Percentiles rank a stretch among this genome's conserved stretches.
phyloP scores from a whole-genome alignment of 495 filamentous ascomycete genomes.

The Penicilliopsis zonata region DNA sequence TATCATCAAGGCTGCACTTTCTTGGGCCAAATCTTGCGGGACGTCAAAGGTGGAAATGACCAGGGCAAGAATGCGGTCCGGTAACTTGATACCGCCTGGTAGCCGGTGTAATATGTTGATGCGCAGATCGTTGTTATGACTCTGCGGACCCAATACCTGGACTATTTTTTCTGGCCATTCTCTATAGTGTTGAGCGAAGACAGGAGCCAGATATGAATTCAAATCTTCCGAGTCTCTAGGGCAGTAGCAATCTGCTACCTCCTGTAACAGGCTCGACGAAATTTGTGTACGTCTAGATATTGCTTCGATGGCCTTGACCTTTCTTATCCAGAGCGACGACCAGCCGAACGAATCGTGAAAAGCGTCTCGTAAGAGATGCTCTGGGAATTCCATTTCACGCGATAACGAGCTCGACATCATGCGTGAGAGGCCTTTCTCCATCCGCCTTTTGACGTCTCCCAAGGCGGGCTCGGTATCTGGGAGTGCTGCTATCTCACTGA shows the following conservation, averaged over 20 bases:
- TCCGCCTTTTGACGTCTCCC: constrained; percentile 10
- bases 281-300: constrained; percentile 7
- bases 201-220: too few species aligned
- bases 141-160: too few species aligned
- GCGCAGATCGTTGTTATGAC: too few species aligned
- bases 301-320: constrained; percentile 6
- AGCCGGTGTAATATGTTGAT: too few species aligned
- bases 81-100: too few species aligned
- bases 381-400: constrained; percentile 15
- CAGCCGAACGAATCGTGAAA: constrained; percentile 8
- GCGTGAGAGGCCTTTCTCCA: constrained; percentile 13
- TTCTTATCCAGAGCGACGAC: too few species aligned
- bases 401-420: constrained; percentile 12
- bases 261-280: constrained; percentile 8
- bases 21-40: too few species aligned
- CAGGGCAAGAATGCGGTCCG: too few species aligned
- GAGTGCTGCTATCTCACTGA: constrained; percentile 16
- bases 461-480: constrained; percentile 2
- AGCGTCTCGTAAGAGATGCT: constrained; percentile 7
- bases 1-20: too few species aligned
- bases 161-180: too few species aligned
- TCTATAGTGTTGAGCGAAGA: too few species aligned
- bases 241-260: constrained; percentile 7
- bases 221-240: constrained; percentile 1
- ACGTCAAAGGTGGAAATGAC: too few species aligned